Evolutionary conservation across 2,329 filamentous ascomycete species (phyloP).

Genomic region (Mariannaea sp.): DNA sequence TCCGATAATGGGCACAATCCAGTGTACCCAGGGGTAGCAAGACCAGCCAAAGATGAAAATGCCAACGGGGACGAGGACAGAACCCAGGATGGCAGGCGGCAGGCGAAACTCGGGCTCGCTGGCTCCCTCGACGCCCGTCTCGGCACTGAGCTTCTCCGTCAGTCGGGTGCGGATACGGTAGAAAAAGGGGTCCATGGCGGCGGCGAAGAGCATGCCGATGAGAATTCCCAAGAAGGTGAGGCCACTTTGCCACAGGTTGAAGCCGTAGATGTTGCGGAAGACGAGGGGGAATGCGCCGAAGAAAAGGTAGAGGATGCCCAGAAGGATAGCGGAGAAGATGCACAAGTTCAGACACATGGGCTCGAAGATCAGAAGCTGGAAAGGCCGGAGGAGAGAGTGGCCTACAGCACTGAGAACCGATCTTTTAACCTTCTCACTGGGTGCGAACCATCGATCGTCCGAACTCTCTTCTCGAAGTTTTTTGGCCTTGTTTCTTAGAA

Average conservation of each 20-base stretch:
- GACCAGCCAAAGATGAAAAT: conserved; percentile 93
- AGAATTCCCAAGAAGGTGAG: conserved; percentile 76
- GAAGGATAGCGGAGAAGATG: conserved; percentile 79
- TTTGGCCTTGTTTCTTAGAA: conserved; percentile 74
- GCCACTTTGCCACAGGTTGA: conserved; percentile 80
- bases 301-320: conserved; percentile 88
- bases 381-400: conserved; percentile 67
- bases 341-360: conserved; percentile 86
- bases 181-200: conserved; percentile 70
- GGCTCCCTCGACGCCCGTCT: conserved; percentile 57
- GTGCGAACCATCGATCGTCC: conserved; percentile 76
- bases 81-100: conserved; percentile 75
- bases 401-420: conserved; percentile 68
- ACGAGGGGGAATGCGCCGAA: conserved; percentile 87
- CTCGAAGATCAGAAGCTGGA: conserved; percentile 79
- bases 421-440: conserved; percentile 73
- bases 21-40: conserved; percentile 73
- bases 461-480: conserved; percentile 74
- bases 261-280: conserved; percentile 74
- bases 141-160: conserved; percentile 55
- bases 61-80: conserved; percentile 75
- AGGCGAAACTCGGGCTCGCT: conserved; percentile 88
- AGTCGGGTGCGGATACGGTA: conserved; percentile 62
- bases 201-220: conserved; percentile 68
- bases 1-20: conserved; percentile 76